Conservation (phyloP, 345 rosid species). For the Kernera saxatilis region DNA sequence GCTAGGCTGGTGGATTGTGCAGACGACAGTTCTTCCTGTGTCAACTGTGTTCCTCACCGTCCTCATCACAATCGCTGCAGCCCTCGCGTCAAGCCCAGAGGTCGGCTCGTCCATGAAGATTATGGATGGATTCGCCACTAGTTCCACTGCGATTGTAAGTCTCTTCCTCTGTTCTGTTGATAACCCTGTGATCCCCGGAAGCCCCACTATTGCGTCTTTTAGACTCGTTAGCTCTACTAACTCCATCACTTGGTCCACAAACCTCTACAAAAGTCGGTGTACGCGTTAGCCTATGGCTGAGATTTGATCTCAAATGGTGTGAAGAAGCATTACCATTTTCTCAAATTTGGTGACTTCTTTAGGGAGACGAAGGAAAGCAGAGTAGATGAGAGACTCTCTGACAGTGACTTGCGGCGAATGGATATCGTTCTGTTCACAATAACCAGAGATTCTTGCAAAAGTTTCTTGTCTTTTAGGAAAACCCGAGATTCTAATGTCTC, state of each 20-base stretch:
- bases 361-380: constrained; percentile 83
- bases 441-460: constrained; percentile 92
- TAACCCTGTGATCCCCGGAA: constrained; percentile 68
- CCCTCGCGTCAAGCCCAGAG: constrained; percentile 86
- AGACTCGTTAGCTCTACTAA: constrained; percentile 57
- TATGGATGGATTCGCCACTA: constrained; percentile 81
- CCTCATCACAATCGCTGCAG: constrained; percentile 91
- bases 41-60: constrained; percentile 89
- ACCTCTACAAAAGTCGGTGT: constrained; percentile 33
- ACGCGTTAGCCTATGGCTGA: neutral
- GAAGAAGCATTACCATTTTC: constrained; percentile 52
- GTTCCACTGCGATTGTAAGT: constrained; percentile 74
- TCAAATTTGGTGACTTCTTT: constrained; percentile 65
- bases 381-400: constrained; percentile 74
- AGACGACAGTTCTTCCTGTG: constrained; percentile 82
- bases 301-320: neutral
- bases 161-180: constrained; percentile 88
- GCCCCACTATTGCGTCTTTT: constrained; percentile 59
- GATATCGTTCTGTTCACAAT: constrained; percentile 85
- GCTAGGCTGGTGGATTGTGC: constrained; percentile 87
- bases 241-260: constrained; percentile 68
- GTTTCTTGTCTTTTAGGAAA: constrained; percentile 82
- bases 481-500: constrained; percentile 80
- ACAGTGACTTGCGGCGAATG: constrained; percentile 93
- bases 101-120: constrained; percentile 96